Evolutionary conservation across 1,139 yeast species (phyloP).

Genomic region (Kluyveromyces sp.): DNA sequence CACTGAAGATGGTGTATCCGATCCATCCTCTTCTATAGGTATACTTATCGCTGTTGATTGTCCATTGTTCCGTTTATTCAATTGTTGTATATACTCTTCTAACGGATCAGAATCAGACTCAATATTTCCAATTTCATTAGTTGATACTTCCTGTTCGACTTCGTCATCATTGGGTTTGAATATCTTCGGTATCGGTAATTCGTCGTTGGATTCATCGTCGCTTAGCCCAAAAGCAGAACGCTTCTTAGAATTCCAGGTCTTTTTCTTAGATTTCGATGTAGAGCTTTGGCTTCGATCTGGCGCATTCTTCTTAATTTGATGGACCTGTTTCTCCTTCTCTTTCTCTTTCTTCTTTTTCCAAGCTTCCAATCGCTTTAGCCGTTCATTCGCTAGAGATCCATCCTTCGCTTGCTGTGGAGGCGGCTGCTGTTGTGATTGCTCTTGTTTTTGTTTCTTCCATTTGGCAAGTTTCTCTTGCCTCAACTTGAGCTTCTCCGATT

Average conservation of each 20-base stretch:
- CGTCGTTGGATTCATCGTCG: constrained; percentile 24
- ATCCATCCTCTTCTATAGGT: background rate
- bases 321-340: constrained; percentile 12
- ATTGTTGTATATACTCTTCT: constrained; percentile 32
- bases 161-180: constrained; percentile 15
- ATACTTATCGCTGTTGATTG: background rate
- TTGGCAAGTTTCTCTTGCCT: constrained; percentile 32
- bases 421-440: background rate
- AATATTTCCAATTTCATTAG: background rate
- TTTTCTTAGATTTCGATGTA: constrained; percentile 15
- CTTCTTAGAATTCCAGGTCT: constrained; percentile 15
- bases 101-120: constrained; percentile 31
- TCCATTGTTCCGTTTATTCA: constrained; percentile 10
- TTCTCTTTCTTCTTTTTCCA: constrained; percentile 37
- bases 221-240: constrained; percentile 23
- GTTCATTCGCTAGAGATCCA: constrained; percentile 8
- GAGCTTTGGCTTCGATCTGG: constrained; percentile 31
- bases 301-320: constrained; percentile 6
- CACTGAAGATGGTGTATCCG: constrained; percentile 7
- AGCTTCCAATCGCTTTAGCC: constrained; percentile 32
- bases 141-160: background rate
- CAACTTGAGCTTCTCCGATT: constrained; percentile 26
- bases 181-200: constrained; percentile 9
- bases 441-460: constrained; percentile 32
- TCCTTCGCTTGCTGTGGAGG: constrained; percentile 1